Evolutionary conservation across 2,329 filamentous ascomycete genomes (phyloP), one percentile per base, ranked within the genome.

Genomic region (Trichophyton mentagrophytes): DNA sequence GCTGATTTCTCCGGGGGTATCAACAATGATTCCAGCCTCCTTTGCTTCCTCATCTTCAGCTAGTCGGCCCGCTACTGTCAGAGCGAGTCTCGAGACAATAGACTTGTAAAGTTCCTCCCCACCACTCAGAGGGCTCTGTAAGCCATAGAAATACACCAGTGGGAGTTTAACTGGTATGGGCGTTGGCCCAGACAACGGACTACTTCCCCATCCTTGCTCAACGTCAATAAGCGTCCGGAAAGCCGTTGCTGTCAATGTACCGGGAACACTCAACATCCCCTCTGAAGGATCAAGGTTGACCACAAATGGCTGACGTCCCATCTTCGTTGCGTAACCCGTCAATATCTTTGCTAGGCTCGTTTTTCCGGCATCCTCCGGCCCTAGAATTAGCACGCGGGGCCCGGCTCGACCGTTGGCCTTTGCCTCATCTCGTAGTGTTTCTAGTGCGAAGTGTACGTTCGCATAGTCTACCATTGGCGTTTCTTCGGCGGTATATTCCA

Each of bases 81-180:
- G 80, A 0, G 90, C 90, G 70, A 97, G 78, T 64, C 87, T 82
- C 53, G 86, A 88, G 25, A 89, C 77, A 63, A 96, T 76, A 11
- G 85, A 82, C 69, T 84, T 87, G 76, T 88, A 97, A 49, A 92
- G 75, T 38, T 78, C 81, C 0, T 82, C 79, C 63, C 90, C 87
- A 57, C 90, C 87, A 66, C 90, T 86, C 0, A 76, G 65, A 20
- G 89, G 82, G 64, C 80, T 84, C 59, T 83, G 80, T 64, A 87
- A 78, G 15, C 93, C 92, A 72, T 89, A 95, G 73, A 90, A 89
- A 71, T 96, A 95, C 30, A 92, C 90, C 60, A 99, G 77, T 3
- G 93, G 93, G 67, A 96, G 79, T 77, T 96, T 97, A 59, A 96
- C 89, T 0, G 92, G 91, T 17, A 95, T 85, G 0, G 85, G 83